These are phyloP conservation scores for Exophiala bonariae DNA, from an alignment of 2,329 filamentous ascomycete species.

Conservation along the genomic window DNA sequence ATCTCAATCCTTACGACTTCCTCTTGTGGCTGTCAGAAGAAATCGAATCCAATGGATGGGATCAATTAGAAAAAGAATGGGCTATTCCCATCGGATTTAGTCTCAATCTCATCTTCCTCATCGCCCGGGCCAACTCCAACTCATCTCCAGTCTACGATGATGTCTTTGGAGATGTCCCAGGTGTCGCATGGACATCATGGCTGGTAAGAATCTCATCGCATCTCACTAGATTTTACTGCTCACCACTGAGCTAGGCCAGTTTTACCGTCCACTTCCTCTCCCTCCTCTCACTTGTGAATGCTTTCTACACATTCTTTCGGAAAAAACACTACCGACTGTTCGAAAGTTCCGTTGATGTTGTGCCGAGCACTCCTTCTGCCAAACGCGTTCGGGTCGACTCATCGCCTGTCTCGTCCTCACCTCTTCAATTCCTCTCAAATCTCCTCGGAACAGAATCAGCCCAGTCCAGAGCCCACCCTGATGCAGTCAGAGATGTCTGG, in stretches of 20 bases:
- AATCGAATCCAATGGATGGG: conserved; percentile 87
- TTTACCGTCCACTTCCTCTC: conserved; percentile 71
- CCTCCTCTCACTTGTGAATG: conserved; percentile 69
- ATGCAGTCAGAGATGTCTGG: conserved; percentile 85
- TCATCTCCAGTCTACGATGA: conserved; percentile 65
- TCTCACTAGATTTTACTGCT: conserved; percentile 4
- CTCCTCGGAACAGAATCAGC: conserved; percentile 69
- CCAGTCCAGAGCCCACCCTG: conserved; percentile 80
- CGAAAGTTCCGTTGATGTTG: conserved; percentile 75
- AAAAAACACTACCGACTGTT: conserved; percentile 89
- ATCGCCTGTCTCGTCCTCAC: conserved; percentile 74
- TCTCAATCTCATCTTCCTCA: conserved; percentile 76
- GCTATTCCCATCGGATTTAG: conserved; percentile 72
- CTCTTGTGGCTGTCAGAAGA: conserved; percentile 90
- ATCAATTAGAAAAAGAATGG: conserved; percentile 71
- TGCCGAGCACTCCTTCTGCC: conserved; percentile 78
- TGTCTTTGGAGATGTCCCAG: conserved; percentile 73
- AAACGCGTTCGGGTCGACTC: conserved; percentile 86
- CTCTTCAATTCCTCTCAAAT: conserved; percentile 71
- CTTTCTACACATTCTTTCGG: conserved; percentile 76
- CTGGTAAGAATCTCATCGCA: conserved; percentile 49
- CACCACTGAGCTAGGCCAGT: conserved; percentile 54
- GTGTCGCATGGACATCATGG: conserved; percentile 66
- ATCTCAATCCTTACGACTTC: conserved; percentile 85
- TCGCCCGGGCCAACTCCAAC: conserved; percentile 77